phyloP scores from a whole-genome alignment of 495 filamentous ascomycete genomes.

The Aspergillus panamensis region DNA sequence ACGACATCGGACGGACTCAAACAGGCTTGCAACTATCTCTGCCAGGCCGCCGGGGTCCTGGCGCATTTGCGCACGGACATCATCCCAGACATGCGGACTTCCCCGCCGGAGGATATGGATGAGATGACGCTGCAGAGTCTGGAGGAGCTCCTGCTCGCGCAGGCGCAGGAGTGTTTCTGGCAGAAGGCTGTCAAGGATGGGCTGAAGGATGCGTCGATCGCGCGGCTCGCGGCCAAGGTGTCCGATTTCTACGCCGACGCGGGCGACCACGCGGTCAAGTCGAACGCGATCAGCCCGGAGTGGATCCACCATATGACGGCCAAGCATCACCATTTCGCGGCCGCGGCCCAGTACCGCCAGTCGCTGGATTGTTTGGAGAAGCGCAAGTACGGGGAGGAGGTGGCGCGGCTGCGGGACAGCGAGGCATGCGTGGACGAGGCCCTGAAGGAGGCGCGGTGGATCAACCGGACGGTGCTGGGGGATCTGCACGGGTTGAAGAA shows the following conservation, averaged over 20 bases:
- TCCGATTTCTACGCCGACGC: conserved; percentile 87
- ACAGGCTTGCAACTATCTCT: conserved; percentile 87
- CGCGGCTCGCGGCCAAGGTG: conserved; percentile 86
- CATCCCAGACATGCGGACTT: conserved; percentile 78
- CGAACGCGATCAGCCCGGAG: conserved; percentile 81
- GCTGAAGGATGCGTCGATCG: conserved; percentile 86
- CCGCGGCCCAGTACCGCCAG: conserved; percentile 91
- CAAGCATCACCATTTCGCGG: conserved; percentile 97
- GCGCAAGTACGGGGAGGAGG: conserved; percentile 92
- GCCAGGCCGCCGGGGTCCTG: conserved; percentile 81
- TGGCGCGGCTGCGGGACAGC: conserved; percentile 79
- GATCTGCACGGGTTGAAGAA: conserved; percentile 82
- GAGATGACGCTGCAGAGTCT: conserved; percentile 77
- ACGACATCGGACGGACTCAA: conserved; percentile 81
- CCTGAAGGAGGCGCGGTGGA: conserved; percentile 77
- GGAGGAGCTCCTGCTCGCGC: conserved; percentile 78
- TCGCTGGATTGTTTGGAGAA: conserved; percentile 91
- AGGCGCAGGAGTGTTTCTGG: conserved; percentile 98
- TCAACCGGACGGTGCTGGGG: conserved; percentile 76
- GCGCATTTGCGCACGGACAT: conserved; percentile 73
- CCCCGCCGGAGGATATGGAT: conserved; percentile 96
- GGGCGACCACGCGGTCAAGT: conserved; percentile 81
- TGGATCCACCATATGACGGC: conserved; percentile 99
- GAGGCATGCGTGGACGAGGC: conserved; percentile 81
- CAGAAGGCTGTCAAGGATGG: conserved; percentile 94